Conservation (phyloP, 495 filamentous ascomycete species). For the Amniculicola lignicola region DNA sequence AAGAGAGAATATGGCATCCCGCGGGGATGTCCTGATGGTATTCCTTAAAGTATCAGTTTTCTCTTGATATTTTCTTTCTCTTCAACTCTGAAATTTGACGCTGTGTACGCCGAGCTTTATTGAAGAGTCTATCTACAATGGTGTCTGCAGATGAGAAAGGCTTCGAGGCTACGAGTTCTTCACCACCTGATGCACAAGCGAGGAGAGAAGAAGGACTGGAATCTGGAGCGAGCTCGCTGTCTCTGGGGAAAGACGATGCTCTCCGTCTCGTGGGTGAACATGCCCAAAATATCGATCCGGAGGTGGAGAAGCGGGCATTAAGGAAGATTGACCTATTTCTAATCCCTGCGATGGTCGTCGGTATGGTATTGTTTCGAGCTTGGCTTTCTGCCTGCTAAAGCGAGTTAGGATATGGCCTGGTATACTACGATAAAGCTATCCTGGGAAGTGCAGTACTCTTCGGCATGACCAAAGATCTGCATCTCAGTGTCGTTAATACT, state of each 20-base stretch:
- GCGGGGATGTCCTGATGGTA: too few species aligned
- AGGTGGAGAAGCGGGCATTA: slow-evolving; percentile 53
- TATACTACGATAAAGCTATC: slow-evolving; percentile 79
- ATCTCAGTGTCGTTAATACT: slow-evolving; percentile 51
- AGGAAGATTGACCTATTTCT: slow-evolving; percentile 70
- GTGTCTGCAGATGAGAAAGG: background rate
- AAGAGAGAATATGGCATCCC: too few species aligned
- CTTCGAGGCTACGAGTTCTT: background rate
- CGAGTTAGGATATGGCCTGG: slow-evolving; percentile 57
- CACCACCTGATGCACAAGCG: too few species aligned
- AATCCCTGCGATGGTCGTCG: slow-evolving; percentile 69
- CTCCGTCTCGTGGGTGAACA: slow-evolving; percentile 52
- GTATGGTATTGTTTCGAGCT: slow-evolving; percentile 32
- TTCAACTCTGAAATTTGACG: too few species aligned
- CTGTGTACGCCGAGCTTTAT: too few species aligned
- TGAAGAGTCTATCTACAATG: too few species aligned
- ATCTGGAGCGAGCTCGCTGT: slow-evolving; percentile 4
- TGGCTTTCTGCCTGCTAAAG: background rate
- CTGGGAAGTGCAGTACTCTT: slow-evolving; percentile 68
- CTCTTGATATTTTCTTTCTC: too few species aligned
- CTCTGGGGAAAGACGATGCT: slow-evolving; percentile 47
- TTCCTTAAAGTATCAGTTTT: too few species aligned
- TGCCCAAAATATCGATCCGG: slow-evolving; percentile 52
- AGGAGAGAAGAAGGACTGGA: too few species aligned
- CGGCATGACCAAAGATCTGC: slow-evolving; percentile 69